Evolutionary conservation across 2,329 filamentous ascomycete genomes (phyloP).

Genomic region (Periconia sp.): DNA sequence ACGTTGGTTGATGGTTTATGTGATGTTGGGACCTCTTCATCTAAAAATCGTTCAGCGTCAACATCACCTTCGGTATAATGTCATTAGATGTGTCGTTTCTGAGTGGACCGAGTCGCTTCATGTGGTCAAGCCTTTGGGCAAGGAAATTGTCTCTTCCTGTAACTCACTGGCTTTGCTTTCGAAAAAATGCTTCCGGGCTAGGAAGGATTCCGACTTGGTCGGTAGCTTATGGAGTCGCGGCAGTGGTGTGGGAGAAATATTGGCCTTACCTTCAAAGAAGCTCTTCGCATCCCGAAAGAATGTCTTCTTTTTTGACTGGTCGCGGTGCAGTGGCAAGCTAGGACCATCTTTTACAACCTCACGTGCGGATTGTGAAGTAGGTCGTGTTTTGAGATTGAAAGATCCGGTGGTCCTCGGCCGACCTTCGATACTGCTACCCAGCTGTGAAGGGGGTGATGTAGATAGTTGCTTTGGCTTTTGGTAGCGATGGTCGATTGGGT

Average conservation of each 20-base stretch:
- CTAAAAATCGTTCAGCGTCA: conserved; percentile 2
- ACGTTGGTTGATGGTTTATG: conserved; percentile 16
- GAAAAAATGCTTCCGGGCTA: conserved; percentile 30
- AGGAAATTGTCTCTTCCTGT: conserved; percentile 11
- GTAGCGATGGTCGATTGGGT: conserved; percentile 23
- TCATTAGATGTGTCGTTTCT: conserved; percentile 5
- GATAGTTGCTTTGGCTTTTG: conserved; percentile 9
- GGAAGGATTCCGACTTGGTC: conserved; percentile 24
- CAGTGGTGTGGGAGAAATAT: conserved; percentile 4
- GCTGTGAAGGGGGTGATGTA: conserved; percentile 20
- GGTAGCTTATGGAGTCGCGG: conserved; percentile 8
- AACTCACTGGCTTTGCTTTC: conserved; percentile 26
- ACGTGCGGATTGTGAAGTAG: conserved; percentile 10
- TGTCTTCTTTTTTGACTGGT: conserved; percentile 13
- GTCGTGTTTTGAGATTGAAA: conserved; percentile 21
- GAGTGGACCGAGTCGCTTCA: conserved; percentile 14
- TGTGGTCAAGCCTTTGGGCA: conserved; percentile 6
- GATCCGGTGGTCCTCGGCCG: conserved; percentile 19
- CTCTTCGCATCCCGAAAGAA: conserved; percentile 31
- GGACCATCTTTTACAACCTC: conserved; percentile 3
- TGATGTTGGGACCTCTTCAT: conserved; percentile 2
- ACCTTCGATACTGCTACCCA: conserved; percentile 21
- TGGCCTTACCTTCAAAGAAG: conserved; percentile 33
- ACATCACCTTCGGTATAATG: conserved; percentile 7
- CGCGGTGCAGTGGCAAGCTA: conserved; percentile 1